Conservation (phyloP, 371 early-diverging fungal species). For the Syncephalastrum racemosum region DNA sequence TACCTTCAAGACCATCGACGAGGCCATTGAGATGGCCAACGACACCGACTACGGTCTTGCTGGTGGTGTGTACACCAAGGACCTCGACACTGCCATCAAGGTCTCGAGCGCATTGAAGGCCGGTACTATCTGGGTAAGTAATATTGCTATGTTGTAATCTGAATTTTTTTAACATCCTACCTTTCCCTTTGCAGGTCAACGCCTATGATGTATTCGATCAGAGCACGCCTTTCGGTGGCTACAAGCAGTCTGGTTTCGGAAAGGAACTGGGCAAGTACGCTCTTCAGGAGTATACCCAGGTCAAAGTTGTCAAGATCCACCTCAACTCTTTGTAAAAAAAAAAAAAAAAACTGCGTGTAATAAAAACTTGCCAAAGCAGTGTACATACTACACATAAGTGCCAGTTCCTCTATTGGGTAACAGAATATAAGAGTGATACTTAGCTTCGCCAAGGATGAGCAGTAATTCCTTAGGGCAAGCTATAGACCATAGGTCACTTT, state of each 20-base stretch:
- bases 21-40: conserved; percentile 77
- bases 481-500: too few species aligned
- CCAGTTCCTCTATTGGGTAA: too few species aligned
- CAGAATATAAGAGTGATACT: too few species aligned
- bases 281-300: conserved; percentile 65
- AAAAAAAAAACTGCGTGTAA: too few species aligned
- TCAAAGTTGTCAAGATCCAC: conserved; percentile 64
- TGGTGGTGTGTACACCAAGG: conserved; percentile 80
- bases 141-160: conserved; percentile 37
- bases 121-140: conserved; percentile 76
- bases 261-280: conserved; percentile 76
- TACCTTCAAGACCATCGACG: conserved; percentile 74
- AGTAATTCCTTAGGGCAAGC: too few species aligned
- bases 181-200: conserved; percentile 13
- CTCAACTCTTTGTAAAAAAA: conserved; percentile 15
- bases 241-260: conserved; percentile 84
- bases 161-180: conserved; percentile 1
- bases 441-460: too few species aligned
- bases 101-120: conserved; percentile 66
- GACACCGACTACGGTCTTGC: conserved; percentile 83
- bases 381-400: too few species aligned
- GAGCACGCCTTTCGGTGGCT: conserved; percentile 86
- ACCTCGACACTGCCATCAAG: conserved; percentile 63
- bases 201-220: conserved; percentile 45
- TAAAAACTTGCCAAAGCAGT: too few species aligned